Base-by-base conservation (phyloP, 306 rosid species). In the Fragaria nilgerrensis region DNA sequence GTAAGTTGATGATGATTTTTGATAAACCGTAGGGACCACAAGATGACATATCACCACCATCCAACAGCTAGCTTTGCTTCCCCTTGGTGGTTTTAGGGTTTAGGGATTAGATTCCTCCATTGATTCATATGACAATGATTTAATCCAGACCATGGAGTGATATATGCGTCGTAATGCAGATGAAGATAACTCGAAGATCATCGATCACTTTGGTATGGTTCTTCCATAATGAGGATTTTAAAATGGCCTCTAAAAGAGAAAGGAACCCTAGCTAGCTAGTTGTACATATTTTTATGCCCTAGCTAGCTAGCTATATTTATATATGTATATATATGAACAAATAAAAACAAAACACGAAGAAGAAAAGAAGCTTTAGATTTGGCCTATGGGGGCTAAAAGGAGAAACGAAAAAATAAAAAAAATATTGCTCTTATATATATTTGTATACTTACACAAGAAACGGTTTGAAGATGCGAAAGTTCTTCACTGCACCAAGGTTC, bases 391-490 rank as follows among this genome's bases (percentile, higher is more conserved):
- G 79, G 63, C 11, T 53, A 22, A 56, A 74, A 22, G 45, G 32
- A 4, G 74, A 23, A 52, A 13, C 16, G 11, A 76, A 67, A 8
- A 67, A 3, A 67, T 12, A 37, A 15, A 22, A 12, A 69, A 68
- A 62, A 22, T 47, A 25, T 61, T 49, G 19, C 34, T 5, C 72
- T 62, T 5, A 5, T 41, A 58, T 23, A 36, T 39, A 58, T 23
- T 15, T 56, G 55, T 23, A 70, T 7, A 66, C 62, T 5, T 5
- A 37, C 41, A 68, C 22, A 56, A 32, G 70, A 79, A 77, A 62
- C 81, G 53, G 81, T 63, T 69, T 50, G 58, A n/a, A n/a, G n/a
- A n/a, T n/a, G n/a, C n/a, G n/a, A n/a, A n/a, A n/a, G n/a, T n/a
- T n/a, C n/a, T n/a, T n/a, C n/a, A n/a, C n/a, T n/a, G n/a, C n/a